These are phyloP conservation scores for Aciculosporium take DNA, from an alignment of 2,329 filamentous ascomycete genomes.

Conservation along the genomic window DNA sequence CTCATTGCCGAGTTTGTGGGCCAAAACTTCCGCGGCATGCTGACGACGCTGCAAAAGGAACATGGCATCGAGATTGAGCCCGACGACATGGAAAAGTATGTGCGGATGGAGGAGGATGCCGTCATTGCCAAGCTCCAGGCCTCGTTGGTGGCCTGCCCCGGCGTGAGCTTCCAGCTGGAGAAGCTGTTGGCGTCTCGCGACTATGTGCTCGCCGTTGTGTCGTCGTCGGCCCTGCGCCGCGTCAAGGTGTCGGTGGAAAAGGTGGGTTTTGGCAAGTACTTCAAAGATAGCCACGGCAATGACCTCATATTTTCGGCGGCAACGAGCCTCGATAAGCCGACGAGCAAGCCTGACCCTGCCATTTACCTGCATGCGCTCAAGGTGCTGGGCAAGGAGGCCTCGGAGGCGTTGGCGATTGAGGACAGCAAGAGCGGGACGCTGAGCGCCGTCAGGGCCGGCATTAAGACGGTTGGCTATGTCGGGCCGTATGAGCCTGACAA, in stretches of 20 bases:
- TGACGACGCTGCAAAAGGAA: conserved; percentile 59
- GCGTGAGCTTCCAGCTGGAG: conserved; percentile 54
- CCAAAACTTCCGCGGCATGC: conserved; percentile 90
- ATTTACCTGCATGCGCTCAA: conserved; percentile 72
- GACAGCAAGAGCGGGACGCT: conserved; percentile 77
- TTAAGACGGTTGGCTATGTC: conserved; percentile 73
- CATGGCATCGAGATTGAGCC: conserved; percentile 56
- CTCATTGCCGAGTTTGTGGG: conserved; percentile 82
- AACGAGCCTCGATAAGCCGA: conserved; percentile 62
- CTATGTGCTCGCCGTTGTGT: conserved; percentile 69
- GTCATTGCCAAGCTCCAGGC: conserved; percentile 69
- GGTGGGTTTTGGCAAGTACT: conserved; percentile 67
- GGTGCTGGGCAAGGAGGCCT: conserved; percentile 54
- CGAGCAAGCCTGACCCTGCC: conserved; percentile 79
- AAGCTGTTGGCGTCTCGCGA: conserved; percentile 44
- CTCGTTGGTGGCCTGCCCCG: conserved; percentile 52
- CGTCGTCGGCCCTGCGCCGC: conserved; percentile 62
- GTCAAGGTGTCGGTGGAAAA: conserved; percentile 67
- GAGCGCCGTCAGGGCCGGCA: conserved; percentile 58
- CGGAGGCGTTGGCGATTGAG: conserved; percentile 69
- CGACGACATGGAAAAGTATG: conserved; percentile 60
- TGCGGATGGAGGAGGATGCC: conserved; percentile 63
- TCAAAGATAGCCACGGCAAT: conserved; percentile 30
- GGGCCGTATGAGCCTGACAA: conserved; percentile 56
- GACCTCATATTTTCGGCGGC: conserved; percentile 71